Base-by-base conservation (phyloP, 768 basidiomycete species). In the Suillus discolor region DNA sequence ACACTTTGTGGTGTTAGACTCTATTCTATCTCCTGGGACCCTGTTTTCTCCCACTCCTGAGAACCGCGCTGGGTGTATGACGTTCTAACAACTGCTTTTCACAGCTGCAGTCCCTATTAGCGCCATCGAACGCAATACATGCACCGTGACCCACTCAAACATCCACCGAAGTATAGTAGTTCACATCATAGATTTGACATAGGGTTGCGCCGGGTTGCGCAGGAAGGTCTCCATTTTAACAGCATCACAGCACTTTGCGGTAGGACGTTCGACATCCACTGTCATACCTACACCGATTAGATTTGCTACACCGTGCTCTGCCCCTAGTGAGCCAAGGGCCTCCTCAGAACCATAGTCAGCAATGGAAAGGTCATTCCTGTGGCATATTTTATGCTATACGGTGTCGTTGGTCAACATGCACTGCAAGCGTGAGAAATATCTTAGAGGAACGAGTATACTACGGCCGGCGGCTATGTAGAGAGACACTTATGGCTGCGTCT, bases 41-140 rank as follows among this genome's bases (percentile, higher is more conserved):
- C 51, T 20, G 42, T 31, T 61, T n/a, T 45, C 42, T 53, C 42
- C 25, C 36, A 42, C 73, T 70, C 71, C 67, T 72, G 73, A 77
- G 61, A 53, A 62, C 20, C 5, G 4, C 15, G 13, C 20, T 11
- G 34, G 13, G 38, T 36, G 28, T 23, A 60, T 53, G 15, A 36
- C 62, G 13, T 62, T 60, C 63, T 77, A 60, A 76, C 16, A 0
- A 23, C 5, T 42, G 20, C 7, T 63, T 28, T 41, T 61, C 38
- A 23, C 62, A 59, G 63, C 62, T 65, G 38, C 34, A 65, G 38
- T 41, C 65, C 39, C 45, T 60, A 57, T 34, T 44, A 28, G 65
- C 64, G 11, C 54, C 66, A 31, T 65, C 66, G 15, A 61, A 44
- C 9, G 36, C 63, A 59, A 65, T 64, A 55, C 66, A 65, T 9